These are phyloP conservation scores for Phytophthora constricta DNA, from an alignment of 352 stramenopile species.

Conservation along the genomic window DNA sequence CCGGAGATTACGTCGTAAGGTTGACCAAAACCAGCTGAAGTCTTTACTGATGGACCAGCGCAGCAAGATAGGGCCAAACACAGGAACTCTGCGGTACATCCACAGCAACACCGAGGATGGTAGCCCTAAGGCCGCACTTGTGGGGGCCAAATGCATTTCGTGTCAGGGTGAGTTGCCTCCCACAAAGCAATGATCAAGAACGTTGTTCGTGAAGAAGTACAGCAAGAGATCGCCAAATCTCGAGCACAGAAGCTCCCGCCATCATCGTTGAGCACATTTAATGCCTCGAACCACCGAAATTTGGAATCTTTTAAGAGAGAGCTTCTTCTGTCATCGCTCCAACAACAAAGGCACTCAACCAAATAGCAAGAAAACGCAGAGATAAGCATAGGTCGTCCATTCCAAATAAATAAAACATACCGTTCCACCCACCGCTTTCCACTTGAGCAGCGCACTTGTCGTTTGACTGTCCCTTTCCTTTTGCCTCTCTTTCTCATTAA, in stretches of 20 bases:
- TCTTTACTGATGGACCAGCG: constrained; percentile 56
- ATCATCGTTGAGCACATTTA: constrained; percentile 43
- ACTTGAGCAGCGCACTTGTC: constrained; percentile 22
- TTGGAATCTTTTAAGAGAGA: constrained; percentile 79
- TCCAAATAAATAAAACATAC: constrained; percentile 48
- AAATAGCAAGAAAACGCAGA: constrained; percentile 24
- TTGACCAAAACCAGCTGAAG: constrained; percentile 70
- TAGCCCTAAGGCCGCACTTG: constrained; percentile 37
- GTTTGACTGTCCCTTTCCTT: background rate
- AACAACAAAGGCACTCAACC: constrained; percentile 42
- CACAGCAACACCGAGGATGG: constrained; percentile 20
- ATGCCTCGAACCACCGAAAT: constrained; percentile 62
- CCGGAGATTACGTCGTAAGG: constrained; percentile 55
- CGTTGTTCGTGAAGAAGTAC: constrained; percentile 64
- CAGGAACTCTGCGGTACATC: constrained; percentile 10
- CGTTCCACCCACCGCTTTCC: constrained; percentile 22
- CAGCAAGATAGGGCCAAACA: constrained; percentile 25
- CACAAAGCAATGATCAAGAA: constrained; percentile 71
- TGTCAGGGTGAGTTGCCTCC: constrained; percentile 67
- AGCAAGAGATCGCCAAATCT: constrained; percentile 65
- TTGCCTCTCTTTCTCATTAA: background rate
- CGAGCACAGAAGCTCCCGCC: constrained; percentile 40
- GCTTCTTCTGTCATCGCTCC: constrained; percentile 51
- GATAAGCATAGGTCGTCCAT: constrained; percentile 32
- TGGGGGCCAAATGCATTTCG: constrained; percentile 72